Conservation (phyloP, 768 basidiomycete species). For the Boletus barrowsii region DNA sequence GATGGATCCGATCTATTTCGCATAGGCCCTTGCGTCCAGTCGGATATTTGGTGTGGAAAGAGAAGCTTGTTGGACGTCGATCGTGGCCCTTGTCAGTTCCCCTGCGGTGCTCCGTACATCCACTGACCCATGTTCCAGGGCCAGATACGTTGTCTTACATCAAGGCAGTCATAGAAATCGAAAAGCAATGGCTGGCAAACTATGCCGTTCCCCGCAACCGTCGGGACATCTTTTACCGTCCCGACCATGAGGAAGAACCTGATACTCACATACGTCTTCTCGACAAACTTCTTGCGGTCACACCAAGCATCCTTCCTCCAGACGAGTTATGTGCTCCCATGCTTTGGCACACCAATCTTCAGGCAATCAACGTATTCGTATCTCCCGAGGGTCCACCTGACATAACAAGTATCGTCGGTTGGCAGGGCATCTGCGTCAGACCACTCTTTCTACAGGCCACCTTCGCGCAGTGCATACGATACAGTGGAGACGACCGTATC, state of each 20-base stretch:
- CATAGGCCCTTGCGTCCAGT: background rate
- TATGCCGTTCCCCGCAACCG: background rate
- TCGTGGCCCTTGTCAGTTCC: slow-evolving; percentile 34
- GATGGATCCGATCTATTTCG: no score
- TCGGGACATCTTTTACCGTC: background rate
- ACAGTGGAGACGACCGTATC: slow-evolving; percentile 2
- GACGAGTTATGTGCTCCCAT: slow-evolving; percentile 7
- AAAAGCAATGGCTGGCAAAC: background rate
- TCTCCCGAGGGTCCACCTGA: slow-evolving; percentile 1
- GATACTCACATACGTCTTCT: slow-evolving; percentile 8
- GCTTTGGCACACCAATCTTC: slow-evolving; percentile 15
- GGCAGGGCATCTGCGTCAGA: slow-evolving; percentile 14
- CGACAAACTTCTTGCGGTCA: slow-evolving; percentile 8
- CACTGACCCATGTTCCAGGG: background rate
- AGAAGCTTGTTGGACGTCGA: slow-evolving; percentile 24
- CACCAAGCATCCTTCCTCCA: background rate
- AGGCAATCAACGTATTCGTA: slow-evolving; percentile 13
- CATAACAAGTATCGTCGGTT: slow-evolving; percentile 12
- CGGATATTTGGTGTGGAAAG: slow-evolving; percentile 28
- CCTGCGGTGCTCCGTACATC: background rate
- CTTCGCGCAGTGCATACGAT: background rate
- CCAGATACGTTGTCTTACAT: background rate
- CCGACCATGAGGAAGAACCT: background rate
- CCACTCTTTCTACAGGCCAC: slow-evolving; percentile 15
- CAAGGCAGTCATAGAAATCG: slow-evolving; percentile 1